Conservation (phyloP, 1,284 basidiomycete genomes). For the Cerrena zonata region DNA sequence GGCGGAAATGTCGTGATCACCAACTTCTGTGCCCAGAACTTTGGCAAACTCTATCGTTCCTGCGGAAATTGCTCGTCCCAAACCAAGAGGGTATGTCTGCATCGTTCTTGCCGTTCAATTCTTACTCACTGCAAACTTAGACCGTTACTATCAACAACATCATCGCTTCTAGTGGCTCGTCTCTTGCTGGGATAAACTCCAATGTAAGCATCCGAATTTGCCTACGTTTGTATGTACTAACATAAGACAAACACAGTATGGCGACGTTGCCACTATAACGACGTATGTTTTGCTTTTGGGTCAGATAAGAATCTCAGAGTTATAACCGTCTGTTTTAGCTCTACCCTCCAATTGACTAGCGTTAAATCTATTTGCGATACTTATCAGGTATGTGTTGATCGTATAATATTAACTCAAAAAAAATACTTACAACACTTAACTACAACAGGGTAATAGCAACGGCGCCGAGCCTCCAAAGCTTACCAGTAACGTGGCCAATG, state of each 20-base stretch:
- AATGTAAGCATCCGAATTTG: slow-evolving; percentile 23
- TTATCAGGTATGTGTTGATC: neutral
- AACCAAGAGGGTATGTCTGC: slow-evolving; percentile 16
- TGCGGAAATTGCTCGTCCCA: slow-evolving; percentile 26
- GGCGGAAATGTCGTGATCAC: slow-evolving; percentile 34
- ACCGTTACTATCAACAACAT: slow-evolving; percentile 18
- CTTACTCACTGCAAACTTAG: slow-evolving; percentile 19
- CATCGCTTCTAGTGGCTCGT: slow-evolving; percentile 30
- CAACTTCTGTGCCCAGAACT: slow-evolving; percentile 34
- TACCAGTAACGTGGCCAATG: neutral
- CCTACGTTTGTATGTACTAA: slow-evolving; percentile 1
- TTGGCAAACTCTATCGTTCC: slow-evolving; percentile 34
- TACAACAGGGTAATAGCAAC: slow-evolving; percentile 1
- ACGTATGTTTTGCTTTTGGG: neutral
- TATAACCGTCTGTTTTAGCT: neutral
- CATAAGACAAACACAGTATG: no score
- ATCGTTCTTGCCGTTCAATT: slow-evolving; percentile 13
- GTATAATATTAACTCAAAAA: no score
- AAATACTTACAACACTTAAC: neutral
- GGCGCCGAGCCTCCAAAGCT: slow-evolving; percentile 3
- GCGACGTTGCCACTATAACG: slow-evolving; percentile 1
- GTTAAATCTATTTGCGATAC: slow-evolving; percentile 4
- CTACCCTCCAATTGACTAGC: neutral
- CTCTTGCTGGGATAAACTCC: slow-evolving; percentile 28
- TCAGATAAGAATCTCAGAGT: neutral